Percentiles rank a stretch among this genome's conserved stretches.
Evolutionary conservation across 2,329 filamentous ascomycete genomes (phyloP).

Genomic region (Metarhizium rileyi): DNA sequence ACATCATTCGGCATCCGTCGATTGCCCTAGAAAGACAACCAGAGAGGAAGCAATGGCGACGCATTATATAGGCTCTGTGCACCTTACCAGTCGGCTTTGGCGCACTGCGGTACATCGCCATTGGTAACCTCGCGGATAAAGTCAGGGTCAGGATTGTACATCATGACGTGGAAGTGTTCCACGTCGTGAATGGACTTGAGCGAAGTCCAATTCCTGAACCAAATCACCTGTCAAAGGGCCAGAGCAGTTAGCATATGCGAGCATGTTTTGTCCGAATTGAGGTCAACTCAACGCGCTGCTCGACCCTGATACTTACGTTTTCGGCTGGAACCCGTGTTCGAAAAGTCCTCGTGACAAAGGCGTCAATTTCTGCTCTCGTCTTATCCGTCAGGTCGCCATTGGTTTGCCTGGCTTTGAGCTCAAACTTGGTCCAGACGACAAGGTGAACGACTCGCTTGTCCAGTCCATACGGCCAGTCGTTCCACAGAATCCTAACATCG

Average conservation of each 20-base stretch:
- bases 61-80: background rate
- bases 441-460: conserved; percentile 71
- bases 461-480: conserved; percentile 92
- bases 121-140: conserved; percentile 64
- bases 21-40: background rate
- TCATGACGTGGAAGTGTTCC: conserved; percentile 93
- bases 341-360: conserved; percentile 62
- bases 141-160: conserved; percentile 61
- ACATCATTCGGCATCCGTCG: background rate
- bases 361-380: conserved; percentile 56
- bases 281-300: too few species aligned
- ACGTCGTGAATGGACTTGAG: conserved; percentile 80
- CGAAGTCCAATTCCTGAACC: conserved; percentile 69
- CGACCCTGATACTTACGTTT: conserved; percentile 34
- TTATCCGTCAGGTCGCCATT: conserved; percentile 58
- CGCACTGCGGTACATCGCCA: conserved; percentile 59
- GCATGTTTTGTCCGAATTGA: too few species aligned
- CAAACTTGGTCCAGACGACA: conserved; percentile 89
- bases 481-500: conserved; percentile 68
- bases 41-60: background rate
- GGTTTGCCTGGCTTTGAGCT: conserved; percentile 55
- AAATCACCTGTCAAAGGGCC: conserved; percentile 20
- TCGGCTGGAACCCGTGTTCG: conserved; percentile 38
- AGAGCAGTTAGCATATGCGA: background rate
- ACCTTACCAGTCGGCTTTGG: conserved; percentile 23